Evolutionary conservation across 352 stramenopile species (phyloP), one percentile per base, ranked within the genome.

Genomic region (Ophiocytium majus): DNA sequence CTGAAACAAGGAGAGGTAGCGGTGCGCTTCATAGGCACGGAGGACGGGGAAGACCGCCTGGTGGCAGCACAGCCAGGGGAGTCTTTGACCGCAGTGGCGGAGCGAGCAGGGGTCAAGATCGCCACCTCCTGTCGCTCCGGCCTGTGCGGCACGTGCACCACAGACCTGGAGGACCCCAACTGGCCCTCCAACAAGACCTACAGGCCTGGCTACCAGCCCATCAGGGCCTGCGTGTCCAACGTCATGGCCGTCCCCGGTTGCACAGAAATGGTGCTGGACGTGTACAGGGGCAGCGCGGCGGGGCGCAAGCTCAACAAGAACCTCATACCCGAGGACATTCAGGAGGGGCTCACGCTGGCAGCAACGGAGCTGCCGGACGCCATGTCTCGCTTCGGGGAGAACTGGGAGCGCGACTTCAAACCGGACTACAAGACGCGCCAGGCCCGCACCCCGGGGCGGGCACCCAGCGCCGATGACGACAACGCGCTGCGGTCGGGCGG

Each of bases 101-200:
- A 84, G 63, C 66, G 71, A 28, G 82, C 49, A 28, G 85, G 85
- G 0, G 49, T 89, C 10, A 88, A 87, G 28, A 89, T 89, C 57
- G 76, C 85, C 23, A 86, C 82, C 28, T 80, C 85, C 0, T 89
- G 85, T 50, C 76, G 79, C 50, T 85, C 85, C 5, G 85, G 85
- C 74, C 81, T 89, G 43, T 89, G 85, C 76, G 85, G 85, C 32
- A 89, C 85, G 9, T 89, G 85, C 37, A 89, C 82, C 23, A 89
- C 82, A 31, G 85, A 89, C 82, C 37, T 89, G 5, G 75, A 87
- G 71, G 85, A 89, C 82, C 43, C 76, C 28, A 85, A 82, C 83
- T 76, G 64, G 64, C 64, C 64, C 34, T 81, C 28, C 17, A 86
- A 34, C 1, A 88, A 84, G 82, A 82, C 74, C 57, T 86, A 86